phyloP scores from a whole-genome alignment of 2,329 filamentous ascomycete genomes.

The Lasiodiplodia gonubiensis region DNA sequence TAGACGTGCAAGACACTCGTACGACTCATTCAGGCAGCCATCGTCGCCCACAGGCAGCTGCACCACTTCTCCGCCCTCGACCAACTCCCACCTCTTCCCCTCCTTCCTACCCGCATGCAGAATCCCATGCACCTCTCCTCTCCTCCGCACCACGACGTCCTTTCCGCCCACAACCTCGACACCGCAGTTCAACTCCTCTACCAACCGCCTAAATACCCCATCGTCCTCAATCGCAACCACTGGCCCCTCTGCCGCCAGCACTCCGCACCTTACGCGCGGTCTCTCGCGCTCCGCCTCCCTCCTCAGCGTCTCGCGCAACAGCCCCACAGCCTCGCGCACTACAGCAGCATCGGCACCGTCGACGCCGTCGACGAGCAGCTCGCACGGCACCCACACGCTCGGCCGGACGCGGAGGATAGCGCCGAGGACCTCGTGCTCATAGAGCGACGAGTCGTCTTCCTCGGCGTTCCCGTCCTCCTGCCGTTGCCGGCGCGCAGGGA shows the following conservation, averaged over 20 bases:
- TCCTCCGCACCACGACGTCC: constrained; percentile 3
- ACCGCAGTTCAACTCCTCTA: background rate
- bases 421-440: constrained; percentile 14
- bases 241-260: constrained; percentile 1
- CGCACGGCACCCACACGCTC: constrained; percentile 15
- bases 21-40: constrained; percentile 15
- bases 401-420: constrained; percentile 4
- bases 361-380: background rate
- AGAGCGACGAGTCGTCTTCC: background rate
- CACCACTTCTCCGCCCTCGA: background rate
- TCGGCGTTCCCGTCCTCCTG: background rate
- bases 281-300: background rate
- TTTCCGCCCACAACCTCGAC: background rate
- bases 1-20: constrained; percentile 13
- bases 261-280: background rate
- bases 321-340: background rate
- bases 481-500: background rate
- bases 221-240: background rate
- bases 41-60: background rate
- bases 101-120: background rate
- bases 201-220: background rate
- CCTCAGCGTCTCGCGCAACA: background rate
- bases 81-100: background rate
- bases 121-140: constrained; percentile 15
- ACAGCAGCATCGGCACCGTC: background rate